phyloP scores from a whole-genome alignment of 306 rosid species.

The Prosopis cineraria region DNA sequence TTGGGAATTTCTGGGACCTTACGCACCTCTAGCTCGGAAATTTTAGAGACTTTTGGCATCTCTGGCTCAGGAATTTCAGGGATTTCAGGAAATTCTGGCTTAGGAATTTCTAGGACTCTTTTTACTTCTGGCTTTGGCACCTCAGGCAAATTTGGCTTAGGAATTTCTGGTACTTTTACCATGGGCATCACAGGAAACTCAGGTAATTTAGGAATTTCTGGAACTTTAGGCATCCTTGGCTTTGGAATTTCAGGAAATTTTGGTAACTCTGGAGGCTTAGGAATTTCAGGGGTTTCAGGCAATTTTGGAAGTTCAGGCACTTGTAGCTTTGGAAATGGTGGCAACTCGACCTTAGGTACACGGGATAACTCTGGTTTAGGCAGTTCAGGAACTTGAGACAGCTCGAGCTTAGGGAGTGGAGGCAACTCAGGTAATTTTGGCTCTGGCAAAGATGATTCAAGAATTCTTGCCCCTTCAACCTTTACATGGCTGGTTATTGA shows the following conservation, averaged over 20 bases:
- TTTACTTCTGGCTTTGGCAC: not conserved
- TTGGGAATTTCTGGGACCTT: not conserved
- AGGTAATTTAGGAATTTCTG: constrained; percentile 25
- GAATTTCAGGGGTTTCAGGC: constrained; percentile 18
- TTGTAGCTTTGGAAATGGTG: not conserved
- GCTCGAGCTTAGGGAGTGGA: not conserved
- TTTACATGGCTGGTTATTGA: not conserved
- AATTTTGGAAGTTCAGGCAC: not conserved
- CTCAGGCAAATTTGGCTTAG: not conserved
- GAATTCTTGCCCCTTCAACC: not conserved
- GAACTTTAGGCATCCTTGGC: constrained; percentile 7
- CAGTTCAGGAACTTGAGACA: not conserved
- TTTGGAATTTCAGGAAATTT: constrained; percentile 9
- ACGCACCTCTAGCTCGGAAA: constrained; percentile 21
- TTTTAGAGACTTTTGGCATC: not conserved
- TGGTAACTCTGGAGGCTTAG: constrained; percentile 20
- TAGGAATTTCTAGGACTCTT: not conserved
- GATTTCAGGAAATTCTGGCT: constrained; percentile 9
- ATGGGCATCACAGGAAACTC: not conserved
- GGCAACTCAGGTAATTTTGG: not conserved
- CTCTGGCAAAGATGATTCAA: not conserved
- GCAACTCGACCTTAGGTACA: not conserved
- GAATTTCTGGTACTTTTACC: not conserved
- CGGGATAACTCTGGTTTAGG: not conserved
- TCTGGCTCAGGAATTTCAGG: constrained; percentile 14